Percentiles rank a stretch among this genome's conserved stretches.
Evolutionary conservation across 1,139 yeast species (phyloP).

Genomic region (Magnusiomyces suaveolens): DNA sequence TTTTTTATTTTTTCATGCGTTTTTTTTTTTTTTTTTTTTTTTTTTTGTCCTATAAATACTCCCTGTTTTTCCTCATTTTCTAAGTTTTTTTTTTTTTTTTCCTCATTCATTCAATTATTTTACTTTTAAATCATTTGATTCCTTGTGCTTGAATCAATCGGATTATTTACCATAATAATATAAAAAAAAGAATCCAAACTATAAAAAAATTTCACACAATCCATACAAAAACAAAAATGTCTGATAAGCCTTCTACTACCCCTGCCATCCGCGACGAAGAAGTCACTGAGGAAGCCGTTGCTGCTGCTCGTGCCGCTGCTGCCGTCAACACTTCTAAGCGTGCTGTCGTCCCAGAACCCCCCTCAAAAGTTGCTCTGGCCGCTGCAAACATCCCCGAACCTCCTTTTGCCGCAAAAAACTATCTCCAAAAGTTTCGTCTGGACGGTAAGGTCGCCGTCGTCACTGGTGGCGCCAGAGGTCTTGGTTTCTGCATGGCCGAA

Average conservation of each 20-base stretch:
- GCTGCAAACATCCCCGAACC: slow-evolving; percentile 29
- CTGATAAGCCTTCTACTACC: neutral
- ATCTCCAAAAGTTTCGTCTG: slow-evolving; percentile 42
- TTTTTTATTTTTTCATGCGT: no score
- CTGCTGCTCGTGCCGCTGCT: slow-evolving; percentile 1
- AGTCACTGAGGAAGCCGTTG: slow-evolving; percentile 1
- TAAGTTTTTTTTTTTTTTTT: no score
- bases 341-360: slow-evolving; percentile 35
- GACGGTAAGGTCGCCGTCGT: slow-evolving; percentile 60
- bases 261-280: slow-evolving; percentile 1
- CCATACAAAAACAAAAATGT: neutral
- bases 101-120: no score
- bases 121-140: no score
- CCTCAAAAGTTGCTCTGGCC: slow-evolving; percentile 33
- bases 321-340: slow-evolving; percentile 23
- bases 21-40: no score
- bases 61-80: no score
- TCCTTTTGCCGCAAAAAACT: slow-evolving; percentile 33
- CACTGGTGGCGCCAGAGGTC: slow-evolving; percentile 66
- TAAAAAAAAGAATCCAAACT: no score
- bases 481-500: slow-evolving; percentile 54
- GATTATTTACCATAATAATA: no score
- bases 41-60: no score
- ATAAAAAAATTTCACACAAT: no score
- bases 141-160: no score